A percentile compares a stretch with the other conserved stretches of the same genome.
Evolutionary conservation across 2,329 filamentous ascomycete genomes (phyloP).

Genomic region (Aspergillus neoniger): DNA sequence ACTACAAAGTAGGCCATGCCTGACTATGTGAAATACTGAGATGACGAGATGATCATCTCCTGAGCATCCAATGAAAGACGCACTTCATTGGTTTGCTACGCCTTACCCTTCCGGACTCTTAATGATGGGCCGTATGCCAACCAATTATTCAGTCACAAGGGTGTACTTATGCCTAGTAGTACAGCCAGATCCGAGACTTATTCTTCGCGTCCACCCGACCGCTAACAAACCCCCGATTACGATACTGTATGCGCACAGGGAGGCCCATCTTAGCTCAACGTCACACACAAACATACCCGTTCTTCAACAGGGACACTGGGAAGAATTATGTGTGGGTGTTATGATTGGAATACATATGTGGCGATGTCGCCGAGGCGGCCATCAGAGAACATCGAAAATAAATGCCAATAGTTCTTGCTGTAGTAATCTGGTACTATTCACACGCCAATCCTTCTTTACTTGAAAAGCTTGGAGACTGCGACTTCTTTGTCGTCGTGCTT

Average conservation of each 20-base stretch:
- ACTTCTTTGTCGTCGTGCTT: conserved; percentile 97
- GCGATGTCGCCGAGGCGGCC: neutral
- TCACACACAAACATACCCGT: neutral
- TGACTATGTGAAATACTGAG: too few species aligned
- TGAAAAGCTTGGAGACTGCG: conserved; percentile 41
- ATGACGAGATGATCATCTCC: too few species aligned
- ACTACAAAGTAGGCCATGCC: too few species aligned
- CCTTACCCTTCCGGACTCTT: too few species aligned
- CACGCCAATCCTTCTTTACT: conserved; percentile 25
- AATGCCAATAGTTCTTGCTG: neutral
- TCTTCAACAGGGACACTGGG: neutral
- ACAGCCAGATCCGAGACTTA: too few species aligned
- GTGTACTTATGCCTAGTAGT: too few species aligned
- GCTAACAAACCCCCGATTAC: neutral
- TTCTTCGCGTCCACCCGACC: neutral
- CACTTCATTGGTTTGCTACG: too few species aligned
- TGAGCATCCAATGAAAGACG: too few species aligned
- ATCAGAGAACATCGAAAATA: neutral
- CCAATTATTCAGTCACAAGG: too few species aligned
- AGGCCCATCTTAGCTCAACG: neutral
- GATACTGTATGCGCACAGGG: neutral
- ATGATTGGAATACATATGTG: neutral
- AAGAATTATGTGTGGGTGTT: neutral
- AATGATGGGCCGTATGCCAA: too few species aligned
- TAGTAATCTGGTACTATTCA: neutral